Evolutionary conservation across 164 flowering plant genomes (phyloP), one percentile per base, ranked within the genome.

Genomic region (Sedum album): DNA sequence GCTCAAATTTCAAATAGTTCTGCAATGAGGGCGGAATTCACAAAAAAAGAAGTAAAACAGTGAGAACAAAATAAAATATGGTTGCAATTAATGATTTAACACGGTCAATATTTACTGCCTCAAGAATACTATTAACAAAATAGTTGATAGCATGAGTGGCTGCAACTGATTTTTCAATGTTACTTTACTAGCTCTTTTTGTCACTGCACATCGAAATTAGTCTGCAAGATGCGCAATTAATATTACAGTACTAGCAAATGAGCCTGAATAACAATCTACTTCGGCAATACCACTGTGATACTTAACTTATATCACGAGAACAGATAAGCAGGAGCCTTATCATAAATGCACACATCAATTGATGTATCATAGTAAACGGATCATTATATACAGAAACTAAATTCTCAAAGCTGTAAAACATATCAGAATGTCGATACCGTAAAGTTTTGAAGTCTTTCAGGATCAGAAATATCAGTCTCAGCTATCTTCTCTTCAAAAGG

Each of bases 1-100:
- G 82, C 71, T 94, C 99, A 78, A 90, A 94, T 69, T 88, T 88
- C 75, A 94, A 64, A 73, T 91, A 94, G 48, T 66, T 69, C 99
- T 94, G 86, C 83, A 84, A 73, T 30, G 69, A 30, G 6, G 67
- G 20, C 49, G 41, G 17, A 35, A 61, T 23, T 42, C 55, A 14
- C 31, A 25, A 55, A 55, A 23, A n/a, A n/a, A n/a, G 13, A 30
- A 35, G 46, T 49, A 53, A 21, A 31, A 25, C 33, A 31, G 57
- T 7, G 26, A 69, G 17, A 11, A 21, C 4, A 35, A 28, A 28
- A n/a, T 38, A 14, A 44, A 60, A 66, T 64, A 64, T 10, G 11
- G 26, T 18, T 17, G 23, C 33, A 13, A 23, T 10, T 25, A 57
- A 5, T 57, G 31, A 57, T 26, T 57, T 21, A 5, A 51, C 26